Percentiles rank a stretch among this genome's conserved stretches.
These are phyloP conservation scores for Parathielavia appendiculata DNA, from an alignment of 495 filamentous ascomycete species.

Conservation along the genomic window DNA sequence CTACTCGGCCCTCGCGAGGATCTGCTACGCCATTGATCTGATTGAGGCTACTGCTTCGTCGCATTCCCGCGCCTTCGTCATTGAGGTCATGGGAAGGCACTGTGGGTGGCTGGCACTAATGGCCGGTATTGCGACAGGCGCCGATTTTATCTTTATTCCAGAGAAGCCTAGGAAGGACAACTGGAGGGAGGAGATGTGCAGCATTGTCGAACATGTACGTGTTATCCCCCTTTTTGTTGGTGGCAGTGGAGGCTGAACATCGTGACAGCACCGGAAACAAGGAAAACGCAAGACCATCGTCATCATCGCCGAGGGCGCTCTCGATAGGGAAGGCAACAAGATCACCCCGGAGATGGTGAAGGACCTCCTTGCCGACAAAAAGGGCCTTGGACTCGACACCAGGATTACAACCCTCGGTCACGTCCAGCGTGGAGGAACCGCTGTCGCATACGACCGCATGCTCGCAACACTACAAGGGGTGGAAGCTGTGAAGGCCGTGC, in stretches of 20 bases:
- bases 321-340: conserved; percentile 78
- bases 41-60: conserved; percentile 95
- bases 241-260: conserved; percentile 5
- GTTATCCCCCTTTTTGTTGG: not conserved
- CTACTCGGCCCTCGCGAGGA: conserved; percentile 84
- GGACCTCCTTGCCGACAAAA: conserved; percentile 72
- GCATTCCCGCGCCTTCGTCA: conserved; percentile 96
- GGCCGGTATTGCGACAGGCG: conserved; percentile 91
- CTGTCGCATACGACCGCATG: conserved; percentile 92
- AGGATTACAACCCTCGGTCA: conserved; percentile 93
- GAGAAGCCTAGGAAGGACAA: conserved; percentile 85
- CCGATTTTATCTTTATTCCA: conserved; percentile 95
- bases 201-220: conserved; percentile 68
- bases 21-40: conserved; percentile 91
- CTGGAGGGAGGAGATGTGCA: conserved; percentile 88
- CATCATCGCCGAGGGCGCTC: conserved; percentile 92
- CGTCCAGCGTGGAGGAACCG: conserved; percentile 87
- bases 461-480: conserved; percentile 91
- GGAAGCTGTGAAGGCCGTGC: conserved; percentile 93
- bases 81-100: conserved; percentile 99
- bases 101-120: conserved; percentile 98
- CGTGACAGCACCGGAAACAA: conserved; percentile 69
- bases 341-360: conserved; percentile 77
- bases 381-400: conserved; percentile 73
- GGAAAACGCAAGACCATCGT: conserved; percentile 98